These are phyloP conservation scores for Acephala macrosclerotiorum DNA, from an alignment of 2,329 filamentous ascomycete genomes.

Conservation along the genomic window DNA sequence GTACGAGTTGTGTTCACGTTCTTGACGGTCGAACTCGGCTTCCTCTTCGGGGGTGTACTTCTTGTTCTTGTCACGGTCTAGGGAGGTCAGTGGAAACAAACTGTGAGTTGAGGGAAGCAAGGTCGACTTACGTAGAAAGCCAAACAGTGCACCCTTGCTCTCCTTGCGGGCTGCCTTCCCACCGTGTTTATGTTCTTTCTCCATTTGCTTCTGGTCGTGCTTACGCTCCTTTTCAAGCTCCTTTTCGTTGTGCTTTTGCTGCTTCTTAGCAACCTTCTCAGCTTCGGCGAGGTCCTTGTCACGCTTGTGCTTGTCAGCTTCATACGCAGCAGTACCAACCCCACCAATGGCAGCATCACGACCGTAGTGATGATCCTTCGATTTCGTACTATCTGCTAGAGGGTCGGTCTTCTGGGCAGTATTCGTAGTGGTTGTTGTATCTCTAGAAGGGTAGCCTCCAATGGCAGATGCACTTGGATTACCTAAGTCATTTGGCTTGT, in stretches of 20 bases:
- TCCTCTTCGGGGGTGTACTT: constrained; percentile 39
- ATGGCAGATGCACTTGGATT: constrained; percentile 10
- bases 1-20: constrained; percentile 36
- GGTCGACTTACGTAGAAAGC: constrained; percentile 37
- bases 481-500: background rate
- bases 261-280: constrained; percentile 30
- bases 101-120: background rate
- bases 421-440: constrained; percentile 5
- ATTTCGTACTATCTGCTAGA: constrained; percentile 45
- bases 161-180: constrained; percentile 25
- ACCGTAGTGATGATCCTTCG: constrained; percentile 29
- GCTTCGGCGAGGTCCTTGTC: constrained; percentile 29
- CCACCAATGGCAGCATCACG: constrained; percentile 30
- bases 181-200: constrained; percentile 27
- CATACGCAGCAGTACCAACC: constrained; percentile 29
- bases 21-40: constrained; percentile 38
- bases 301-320: constrained; percentile 30
- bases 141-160: constrained; percentile 33
- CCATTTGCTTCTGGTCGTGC: background rate
- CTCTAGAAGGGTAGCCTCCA: background rate
- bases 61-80: constrained; percentile 40
- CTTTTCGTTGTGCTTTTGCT: constrained; percentile 25
- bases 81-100: constrained; percentile 18
- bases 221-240: constrained; percentile 25
- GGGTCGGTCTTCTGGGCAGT: constrained; percentile 39